Evolutionary conservation across 1,284 basidiomycete genomes (phyloP), one percentile per base, ranked within the genome.

Genomic region (Ustanciosporium gigantosporum): DNA sequence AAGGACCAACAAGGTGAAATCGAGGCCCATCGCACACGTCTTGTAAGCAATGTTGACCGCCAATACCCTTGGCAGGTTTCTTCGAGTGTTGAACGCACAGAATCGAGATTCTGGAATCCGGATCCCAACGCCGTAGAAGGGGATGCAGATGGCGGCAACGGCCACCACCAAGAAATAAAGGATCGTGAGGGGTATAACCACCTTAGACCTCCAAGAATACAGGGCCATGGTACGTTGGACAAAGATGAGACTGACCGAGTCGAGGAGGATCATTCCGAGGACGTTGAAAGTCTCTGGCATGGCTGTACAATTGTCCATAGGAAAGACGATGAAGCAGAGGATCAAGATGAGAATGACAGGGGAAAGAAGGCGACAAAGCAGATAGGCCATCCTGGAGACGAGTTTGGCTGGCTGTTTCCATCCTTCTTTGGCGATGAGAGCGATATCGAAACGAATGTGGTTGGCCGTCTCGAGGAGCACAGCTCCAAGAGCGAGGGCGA

Each of bases 161-260:
- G 34, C 52, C 1, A 66, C n/a, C 2, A 52, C 47, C 13, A 61
- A 20, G 22, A 16, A 25, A 23, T 57, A 66, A 15, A 32, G 20
- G 1, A 49, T 2, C 3, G 48, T 25, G 9, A 66, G 35, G 13
- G 62, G 62, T 3, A 41, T 20, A 7, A 46, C 50, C 16, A 66
- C 42, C 5, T 37, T 51, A 5, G 27, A 25, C 22, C 56, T 47
- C 52, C 57, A 66, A 3, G 25, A 14, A 25, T 57, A 66, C 9
- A 66, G 42, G 2, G 51, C 55, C 58, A 66, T 49, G 8, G 57
- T 61, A 14, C 62, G 11, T 32, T 59, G 56, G 4, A 66, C 36
- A 25, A 66, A 61, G 17, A 66, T 27, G 34, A 61, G 24, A 14
- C 36, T 21, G 13, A 66, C 58, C 14, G 52, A 39, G 20, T 57